Conservation (phyloP, 192 early-diverging fungal species). For the Borealophlyctis nickersoniae region DNA sequence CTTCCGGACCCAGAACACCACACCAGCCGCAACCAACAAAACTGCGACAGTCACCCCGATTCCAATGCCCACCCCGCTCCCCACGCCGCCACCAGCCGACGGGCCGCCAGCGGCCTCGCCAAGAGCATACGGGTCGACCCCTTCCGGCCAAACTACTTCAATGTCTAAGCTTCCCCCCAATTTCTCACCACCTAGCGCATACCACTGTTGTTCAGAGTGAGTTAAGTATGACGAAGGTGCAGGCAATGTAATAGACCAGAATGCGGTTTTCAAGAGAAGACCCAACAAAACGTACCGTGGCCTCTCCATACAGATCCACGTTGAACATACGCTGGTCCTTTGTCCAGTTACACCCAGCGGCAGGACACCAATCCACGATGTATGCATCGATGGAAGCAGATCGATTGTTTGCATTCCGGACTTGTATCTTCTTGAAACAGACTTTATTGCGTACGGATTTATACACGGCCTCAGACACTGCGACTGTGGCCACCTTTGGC, state of each 20-base stretch:
- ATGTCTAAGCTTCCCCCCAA: slow-evolving; percentile 20
- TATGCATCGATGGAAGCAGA: slow-evolving; percentile 13
- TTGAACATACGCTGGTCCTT: slow-evolving; percentile 21
- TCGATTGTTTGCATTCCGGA: slow-evolving; percentile 16
- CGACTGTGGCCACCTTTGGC: slow-evolving; percentile 29
- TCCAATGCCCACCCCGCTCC: background rate
- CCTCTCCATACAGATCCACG: slow-evolving; percentile 41
- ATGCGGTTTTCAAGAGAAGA: too few relatives aligned
- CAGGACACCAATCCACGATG: slow-evolving; percentile 42
- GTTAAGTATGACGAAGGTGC: too few relatives aligned
- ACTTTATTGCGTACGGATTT: slow-evolving; percentile 6
- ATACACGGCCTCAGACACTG: slow-evolving; percentile 32
- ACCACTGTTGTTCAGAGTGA: too few relatives aligned
- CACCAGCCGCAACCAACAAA: background rate
- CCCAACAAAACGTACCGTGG: too few relatives aligned
- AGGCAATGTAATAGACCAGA: too few relatives aligned
- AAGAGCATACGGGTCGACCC: slow-evolving; percentile 2
- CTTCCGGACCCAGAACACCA: background rate
- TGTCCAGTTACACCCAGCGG: slow-evolving; percentile 28
- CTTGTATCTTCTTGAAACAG: slow-evolving; percentile 29
- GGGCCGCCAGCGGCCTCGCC: background rate
- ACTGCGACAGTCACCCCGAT: background rate
- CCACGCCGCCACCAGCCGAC: background rate
- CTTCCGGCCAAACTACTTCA: slow-evolving; percentile 30
- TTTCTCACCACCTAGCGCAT: slow-evolving; percentile 24